Percentiles rank a stretch among this genome's conserved stretches.
Evolutionary conservation across 768 basidiomycete species (phyloP).

Genomic region (Cyclocybe aegerita): DNA sequence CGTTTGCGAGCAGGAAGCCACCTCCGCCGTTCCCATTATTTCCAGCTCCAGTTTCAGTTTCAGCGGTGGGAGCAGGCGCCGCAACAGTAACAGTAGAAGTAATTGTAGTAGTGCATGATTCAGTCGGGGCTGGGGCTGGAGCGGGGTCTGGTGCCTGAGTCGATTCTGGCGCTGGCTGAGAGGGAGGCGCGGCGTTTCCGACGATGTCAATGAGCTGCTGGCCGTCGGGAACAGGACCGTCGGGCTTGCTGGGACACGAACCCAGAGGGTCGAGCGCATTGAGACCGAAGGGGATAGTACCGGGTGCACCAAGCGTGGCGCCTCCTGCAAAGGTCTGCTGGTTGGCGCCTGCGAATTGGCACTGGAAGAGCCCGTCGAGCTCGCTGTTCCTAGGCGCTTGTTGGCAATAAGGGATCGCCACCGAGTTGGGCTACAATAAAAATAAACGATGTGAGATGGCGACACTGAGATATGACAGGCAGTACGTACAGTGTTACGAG

Average conservation of each 20-base stretch:
- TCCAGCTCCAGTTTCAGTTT: constrained; percentile 13
- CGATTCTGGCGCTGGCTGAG: constrained; percentile 6
- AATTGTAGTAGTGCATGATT: constrained; percentile 16
- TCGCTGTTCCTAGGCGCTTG: constrained; percentile 45
- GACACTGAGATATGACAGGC: constrained; percentile 2
- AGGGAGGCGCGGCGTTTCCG: constrained; percentile 7
- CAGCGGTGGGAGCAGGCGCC: constrained; percentile 14
- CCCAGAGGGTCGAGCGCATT: constrained; percentile 39
- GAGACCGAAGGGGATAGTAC: constrained; percentile 46
- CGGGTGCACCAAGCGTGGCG: constrained; percentile 27
- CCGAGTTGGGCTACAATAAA: constrained; percentile 38
- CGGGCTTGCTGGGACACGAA: constrained; percentile 44
- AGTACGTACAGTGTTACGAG: constrained; percentile 45
- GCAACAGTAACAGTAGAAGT: constrained; percentile 10
- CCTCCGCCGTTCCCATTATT: constrained; percentile 12
- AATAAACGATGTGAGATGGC: constrained; percentile 19
- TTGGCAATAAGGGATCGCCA: constrained; percentile 51
- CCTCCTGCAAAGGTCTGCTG: constrained; percentile 41
- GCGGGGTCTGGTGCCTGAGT: constrained; percentile 9
- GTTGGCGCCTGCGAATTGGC: constrained; percentile 44
- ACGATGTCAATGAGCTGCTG: constrained; percentile 36
- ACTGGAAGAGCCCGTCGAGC: constrained; percentile 54
- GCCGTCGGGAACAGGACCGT: constrained; percentile 45
- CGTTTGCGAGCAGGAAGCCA: constrained; percentile 41
- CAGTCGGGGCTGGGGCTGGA: constrained; percentile 10